phyloP scores from a whole-genome alignment of 2,329 filamentous ascomycete species.

The Xylariomycetidae sp. region DNA sequence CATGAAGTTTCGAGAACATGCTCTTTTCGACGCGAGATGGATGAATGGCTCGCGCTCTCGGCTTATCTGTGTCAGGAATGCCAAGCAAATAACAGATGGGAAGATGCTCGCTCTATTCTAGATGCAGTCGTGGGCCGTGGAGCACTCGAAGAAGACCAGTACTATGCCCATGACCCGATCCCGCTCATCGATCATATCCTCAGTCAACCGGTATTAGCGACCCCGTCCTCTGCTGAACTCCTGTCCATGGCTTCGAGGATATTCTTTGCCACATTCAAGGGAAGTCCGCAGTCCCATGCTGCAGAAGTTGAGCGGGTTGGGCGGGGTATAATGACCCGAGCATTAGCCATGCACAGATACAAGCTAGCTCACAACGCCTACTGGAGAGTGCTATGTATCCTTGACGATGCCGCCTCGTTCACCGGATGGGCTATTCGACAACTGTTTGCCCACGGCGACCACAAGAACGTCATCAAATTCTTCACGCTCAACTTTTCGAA shows the following conservation, averaged over 20 bases:
- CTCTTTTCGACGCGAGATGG: slow-evolving; percentile 6
- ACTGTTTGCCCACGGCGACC: slow-evolving; percentile 24
- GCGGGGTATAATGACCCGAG: slow-evolving; percentile 22
- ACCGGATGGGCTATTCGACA: slow-evolving; percentile 26
- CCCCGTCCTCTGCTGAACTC: slow-evolving; percentile 4
- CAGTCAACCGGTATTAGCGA: slow-evolving; percentile 7
- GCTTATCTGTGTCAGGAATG: slow-evolving; percentile 28
- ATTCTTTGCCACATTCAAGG: slow-evolving; percentile 25
- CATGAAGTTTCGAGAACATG: slow-evolving; percentile 4
- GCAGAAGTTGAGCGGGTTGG: slow-evolving; percentile 17
- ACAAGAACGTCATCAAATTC: slow-evolving; percentile 27
- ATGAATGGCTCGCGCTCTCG: slow-evolving; percentile 21
- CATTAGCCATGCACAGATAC: slow-evolving; percentile 18
- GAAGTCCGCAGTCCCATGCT: slow-evolving; percentile 10
- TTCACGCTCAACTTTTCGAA: slow-evolving; percentile 29
- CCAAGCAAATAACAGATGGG: slow-evolving; percentile 23
- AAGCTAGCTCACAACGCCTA: slow-evolving; percentile 23
- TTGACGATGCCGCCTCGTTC: slow-evolving; percentile 17
- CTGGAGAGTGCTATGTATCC: slow-evolving; percentile 23
- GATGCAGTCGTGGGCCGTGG: slow-evolving; percentile 18
- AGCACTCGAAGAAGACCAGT: slow-evolving; percentile 27
- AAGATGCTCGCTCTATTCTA: slow-evolving; percentile 28
- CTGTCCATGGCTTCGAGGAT: slow-evolving; percentile 23
- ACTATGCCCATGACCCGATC: slow-evolving; percentile 30
- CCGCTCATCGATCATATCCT: slow-evolving; percentile 26